phyloP scores from a whole-genome alignment of 768 basidiomycete genomes.

The Auricularia heimuer region DNA sequence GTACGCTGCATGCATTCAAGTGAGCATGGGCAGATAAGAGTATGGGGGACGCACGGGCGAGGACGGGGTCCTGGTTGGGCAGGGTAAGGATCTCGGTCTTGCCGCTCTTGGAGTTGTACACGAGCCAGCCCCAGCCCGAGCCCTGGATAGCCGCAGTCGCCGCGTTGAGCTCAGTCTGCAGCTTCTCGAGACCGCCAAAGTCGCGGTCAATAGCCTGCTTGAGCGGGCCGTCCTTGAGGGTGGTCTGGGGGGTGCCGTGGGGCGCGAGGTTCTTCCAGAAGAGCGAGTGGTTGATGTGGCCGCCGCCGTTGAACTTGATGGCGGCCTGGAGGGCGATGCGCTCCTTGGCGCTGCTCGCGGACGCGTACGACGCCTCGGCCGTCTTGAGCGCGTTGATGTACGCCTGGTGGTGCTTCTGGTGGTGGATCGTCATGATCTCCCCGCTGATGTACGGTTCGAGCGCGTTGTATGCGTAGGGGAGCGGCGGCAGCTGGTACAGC shows the following conservation, averaged over 20 bases:
- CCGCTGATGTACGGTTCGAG: slow-evolving; percentile 89
- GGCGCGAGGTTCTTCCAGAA: slow-evolving; percentile 95
- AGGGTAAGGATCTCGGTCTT: slow-evolving; percentile 31
- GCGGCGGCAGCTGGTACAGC: slow-evolving; percentile 42
- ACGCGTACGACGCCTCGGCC: slow-evolving; percentile 69
- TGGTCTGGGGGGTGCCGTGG: slow-evolving; percentile 32
- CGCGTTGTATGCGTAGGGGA: slow-evolving; percentile 75
- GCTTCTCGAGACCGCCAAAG: slow-evolving; percentile 61
- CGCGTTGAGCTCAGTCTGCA: slow-evolving; percentile 78
- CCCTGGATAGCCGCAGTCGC: slow-evolving; percentile 83
- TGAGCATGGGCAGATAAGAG: not conserved
- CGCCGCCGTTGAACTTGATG: slow-evolving; percentile 94
- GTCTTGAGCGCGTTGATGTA: slow-evolving; percentile 90
- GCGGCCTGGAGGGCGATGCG: slow-evolving; percentile 83
- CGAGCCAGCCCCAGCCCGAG: slow-evolving; percentile 95
- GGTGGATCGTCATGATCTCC: slow-evolving; percentile 93
- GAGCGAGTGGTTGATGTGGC: slow-evolving; percentile 89
- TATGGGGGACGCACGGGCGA: not conserved
- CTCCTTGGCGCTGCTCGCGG: slow-evolving; percentile 59
- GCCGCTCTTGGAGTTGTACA: slow-evolving; percentile 23
- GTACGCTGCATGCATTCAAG: slow-evolving; percentile 42
- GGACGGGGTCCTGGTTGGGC: slow-evolving; percentile 31
- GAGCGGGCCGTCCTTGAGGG: slow-evolving; percentile 53
- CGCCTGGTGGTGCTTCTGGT: slow-evolving; percentile 91
- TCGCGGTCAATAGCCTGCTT: slow-evolving; percentile 49